A percentile compares a stretch with the other conserved stretches of the same genome.
phyloP scores from a whole-genome alignment of 2,329 filamentous ascomycete species.

The Xylariomycetidae sp. region DNA sequence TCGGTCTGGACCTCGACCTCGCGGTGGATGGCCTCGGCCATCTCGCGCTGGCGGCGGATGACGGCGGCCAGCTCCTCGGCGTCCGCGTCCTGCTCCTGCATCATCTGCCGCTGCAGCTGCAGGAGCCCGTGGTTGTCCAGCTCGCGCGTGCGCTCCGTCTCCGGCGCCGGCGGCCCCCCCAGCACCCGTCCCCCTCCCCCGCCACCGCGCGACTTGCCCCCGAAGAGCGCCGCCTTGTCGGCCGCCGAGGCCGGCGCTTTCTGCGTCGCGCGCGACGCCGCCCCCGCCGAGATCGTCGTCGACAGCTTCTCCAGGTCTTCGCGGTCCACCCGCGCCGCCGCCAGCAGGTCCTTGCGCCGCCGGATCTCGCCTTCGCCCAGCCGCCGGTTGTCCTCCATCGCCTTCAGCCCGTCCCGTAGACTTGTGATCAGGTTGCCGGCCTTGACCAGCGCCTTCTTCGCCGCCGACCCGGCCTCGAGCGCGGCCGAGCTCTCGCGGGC shows the following conservation, averaged over 20 bases:
- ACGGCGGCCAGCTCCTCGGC: conserved; percentile 63
- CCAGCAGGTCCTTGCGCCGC: conserved; percentile 63
- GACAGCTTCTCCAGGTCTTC: conserved; percentile 71
- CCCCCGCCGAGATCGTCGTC: conserved; percentile 40
- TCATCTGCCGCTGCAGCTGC: conserved; percentile 67
- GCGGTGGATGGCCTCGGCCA: conserved; percentile 69
- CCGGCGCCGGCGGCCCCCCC: conserved; percentile 64
- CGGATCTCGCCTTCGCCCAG: conserved; percentile 71
- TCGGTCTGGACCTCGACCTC: conserved; percentile 67
- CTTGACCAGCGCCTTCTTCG: conserved; percentile 66
- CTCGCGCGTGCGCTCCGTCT: conserved; percentile 72
- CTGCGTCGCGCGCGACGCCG: conserved; percentile 36
- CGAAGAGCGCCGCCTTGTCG: conserved; percentile 46
- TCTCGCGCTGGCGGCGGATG: conserved; percentile 67
- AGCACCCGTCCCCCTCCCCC: conserved; percentile 44
- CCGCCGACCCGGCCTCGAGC: conserved; percentile 62
- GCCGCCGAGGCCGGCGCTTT: conserved; percentile 41
- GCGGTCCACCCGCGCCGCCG: conserved; percentile 63
- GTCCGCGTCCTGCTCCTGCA: conserved; percentile 68
- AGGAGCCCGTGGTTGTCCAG: conserved; percentile 70
- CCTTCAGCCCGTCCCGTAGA: conserved; percentile 59
- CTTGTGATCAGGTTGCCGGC: conserved; percentile 58
- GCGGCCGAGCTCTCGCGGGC: conserved; percentile 58
- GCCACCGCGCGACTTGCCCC: conserved; percentile 31
- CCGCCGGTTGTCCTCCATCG: conserved; percentile 45